Percentiles rank a stretch among this genome's conserved stretches.
Conservation (phyloP, 2,329 filamentous ascomycete species). For the Venturiaceae sp. region DNA sequence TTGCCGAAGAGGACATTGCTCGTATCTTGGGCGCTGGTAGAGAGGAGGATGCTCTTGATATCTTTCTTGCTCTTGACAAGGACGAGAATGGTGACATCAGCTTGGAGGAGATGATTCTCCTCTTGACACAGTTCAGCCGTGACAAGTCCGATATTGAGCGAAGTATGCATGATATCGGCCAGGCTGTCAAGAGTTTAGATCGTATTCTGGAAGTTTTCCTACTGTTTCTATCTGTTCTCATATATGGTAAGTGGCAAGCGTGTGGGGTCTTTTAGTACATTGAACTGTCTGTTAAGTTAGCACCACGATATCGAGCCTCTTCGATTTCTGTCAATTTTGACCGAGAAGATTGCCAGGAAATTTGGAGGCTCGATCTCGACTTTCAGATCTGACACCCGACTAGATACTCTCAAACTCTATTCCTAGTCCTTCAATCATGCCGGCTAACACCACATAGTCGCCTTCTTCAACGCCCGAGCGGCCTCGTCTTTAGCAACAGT, state of each 20-base stretch:
- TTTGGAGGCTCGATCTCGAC: too few species aligned
- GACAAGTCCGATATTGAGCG: conserved; percentile 19
- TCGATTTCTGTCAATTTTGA: too few species aligned
- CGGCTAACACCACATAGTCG: too few species aligned
- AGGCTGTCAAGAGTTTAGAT: conserved; percentile 24
- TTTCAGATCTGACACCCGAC: too few species aligned
- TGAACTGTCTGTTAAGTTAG: too few species aligned
- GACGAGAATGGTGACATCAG: conserved; percentile 24
- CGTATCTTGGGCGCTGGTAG: conserved; percentile 15
- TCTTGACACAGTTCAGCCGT: conserved; percentile 17
- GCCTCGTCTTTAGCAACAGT: conserved; percentile 59
- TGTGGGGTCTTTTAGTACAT: too few species aligned
- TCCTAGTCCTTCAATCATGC: too few species aligned
- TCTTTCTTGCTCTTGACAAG: conserved; percentile 20
- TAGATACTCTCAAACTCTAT: too few species aligned
- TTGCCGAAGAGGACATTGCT: conserved; percentile 8
- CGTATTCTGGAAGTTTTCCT: conserved; percentile 18
- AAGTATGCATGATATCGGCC: conserved; percentile 21
- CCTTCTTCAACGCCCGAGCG: conserved; percentile 20
- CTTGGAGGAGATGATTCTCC: conserved; percentile 22
- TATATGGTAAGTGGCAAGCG: conserved; percentile 16
- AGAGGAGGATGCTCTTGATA: conserved; percentile 17
- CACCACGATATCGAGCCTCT: too few species aligned
- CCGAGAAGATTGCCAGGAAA: too few species aligned
- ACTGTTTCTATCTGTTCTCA: conserved; percentile 17